phyloP scores from a whole-genome alignment of 768 basidiomycete genomes.

The Pulveroboletus sp. region DNA sequence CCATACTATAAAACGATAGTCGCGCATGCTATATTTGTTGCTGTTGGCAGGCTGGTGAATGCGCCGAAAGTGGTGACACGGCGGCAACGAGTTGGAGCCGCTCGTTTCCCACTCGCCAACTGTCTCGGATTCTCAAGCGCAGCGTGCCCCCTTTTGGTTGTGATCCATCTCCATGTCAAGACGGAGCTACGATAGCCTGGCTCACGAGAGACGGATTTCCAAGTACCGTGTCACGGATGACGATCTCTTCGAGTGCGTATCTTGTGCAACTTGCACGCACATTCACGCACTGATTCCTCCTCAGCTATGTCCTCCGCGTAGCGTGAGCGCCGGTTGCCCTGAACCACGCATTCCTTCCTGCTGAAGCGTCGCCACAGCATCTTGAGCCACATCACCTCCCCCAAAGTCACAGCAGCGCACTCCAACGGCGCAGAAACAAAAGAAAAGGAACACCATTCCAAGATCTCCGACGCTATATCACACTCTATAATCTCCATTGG shows the following conservation, averaged over 20 bases:
- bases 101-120: background rate
- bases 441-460: constrained; percentile 63
- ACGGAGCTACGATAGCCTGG: constrained; percentile 69
- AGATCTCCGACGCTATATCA: constrained; percentile 61
- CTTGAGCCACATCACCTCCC: constrained; percentile 65
- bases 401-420: constrained; percentile 41
- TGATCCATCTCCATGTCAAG: constrained; percentile 49
- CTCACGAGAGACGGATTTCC: constrained; percentile 69
- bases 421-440: constrained; percentile 38
- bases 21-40: constrained; percentile 17
- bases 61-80: background rate
- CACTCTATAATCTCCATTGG: constrained; percentile 56
- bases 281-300: constrained; percentile 10
- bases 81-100: no score
- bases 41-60: constrained; percentile 16
- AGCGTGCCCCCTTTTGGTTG: background rate
- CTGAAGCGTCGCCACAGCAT: constrained; percentile 42
- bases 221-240: constrained; percentile 80
- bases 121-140: background rate
- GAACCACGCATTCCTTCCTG: constrained; percentile 2
- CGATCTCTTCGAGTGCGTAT: constrained; percentile 76
- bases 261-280: background rate
- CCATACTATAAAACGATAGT: no score
- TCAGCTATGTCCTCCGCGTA: constrained; percentile 77
- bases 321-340: constrained; percentile 52